phyloP scores from a whole-genome alignment of 176 grass and related monocot genomes.

The Puya raimondii region DNA sequence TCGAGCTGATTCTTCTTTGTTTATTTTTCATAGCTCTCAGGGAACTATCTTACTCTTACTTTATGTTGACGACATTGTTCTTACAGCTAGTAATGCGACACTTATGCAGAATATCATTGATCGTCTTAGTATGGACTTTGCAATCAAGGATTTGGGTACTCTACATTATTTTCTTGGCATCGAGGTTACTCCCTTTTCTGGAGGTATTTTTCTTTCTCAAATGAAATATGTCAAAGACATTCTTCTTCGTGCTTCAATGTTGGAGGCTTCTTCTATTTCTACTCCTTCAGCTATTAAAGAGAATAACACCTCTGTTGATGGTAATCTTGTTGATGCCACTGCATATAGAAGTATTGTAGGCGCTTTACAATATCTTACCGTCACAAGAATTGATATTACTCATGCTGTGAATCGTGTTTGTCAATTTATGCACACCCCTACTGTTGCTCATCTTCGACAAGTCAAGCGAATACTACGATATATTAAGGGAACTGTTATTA shows the following conservation, averaged over 20 bases:
- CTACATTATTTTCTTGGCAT: slow-evolving; percentile 10
- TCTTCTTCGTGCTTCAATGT: background rate
- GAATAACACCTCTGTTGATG: no score
- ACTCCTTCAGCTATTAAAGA: no score
- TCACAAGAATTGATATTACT: no score
- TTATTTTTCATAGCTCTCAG: background rate
- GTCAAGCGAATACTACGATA: no score
- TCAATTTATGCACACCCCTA: no score
- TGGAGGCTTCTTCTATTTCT: background rate
- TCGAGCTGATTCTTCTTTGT: background rate
- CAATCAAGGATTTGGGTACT: background rate
- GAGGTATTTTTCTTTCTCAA: background rate
- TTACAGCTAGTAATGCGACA: background rate
- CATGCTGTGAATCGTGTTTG: no score
- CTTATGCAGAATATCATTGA: background rate
- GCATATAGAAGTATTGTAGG: no score
- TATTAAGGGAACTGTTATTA: no score
- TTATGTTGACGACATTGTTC: slow-evolving; percentile 8
- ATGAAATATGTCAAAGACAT: background rate
- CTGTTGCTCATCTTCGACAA: no score
- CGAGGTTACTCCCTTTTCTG: background rate
- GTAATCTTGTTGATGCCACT: no score
- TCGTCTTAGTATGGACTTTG: background rate
- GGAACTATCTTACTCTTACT: background rate
- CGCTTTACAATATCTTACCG: no score